Base-by-base conservation (phyloP, 2,329 filamentous ascomycete genomes). In the Plenodomus lindquistii region DNA sequence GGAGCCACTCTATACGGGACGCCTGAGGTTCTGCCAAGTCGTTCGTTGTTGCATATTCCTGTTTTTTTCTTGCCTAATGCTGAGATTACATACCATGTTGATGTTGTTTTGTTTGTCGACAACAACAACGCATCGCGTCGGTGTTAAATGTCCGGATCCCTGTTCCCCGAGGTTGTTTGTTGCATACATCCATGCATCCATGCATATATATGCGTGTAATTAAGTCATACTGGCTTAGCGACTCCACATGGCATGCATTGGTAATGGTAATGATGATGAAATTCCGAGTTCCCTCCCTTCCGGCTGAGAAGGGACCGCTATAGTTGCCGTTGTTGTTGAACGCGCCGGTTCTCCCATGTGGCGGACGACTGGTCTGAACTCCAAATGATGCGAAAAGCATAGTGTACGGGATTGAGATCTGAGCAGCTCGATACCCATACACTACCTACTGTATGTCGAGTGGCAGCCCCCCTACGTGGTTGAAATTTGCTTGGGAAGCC, bases 71-170 rank as follows among this genome's bases (percentile, higher is more conserved):
- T n/a, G n/a, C n/a, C 21, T 24, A 18, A 15, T 39, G 42, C 42
- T 39, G n/a, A n/a, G n/a, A n/a, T n/a, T n/a, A n/a, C n/a, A n/a
- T n/a, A n/a, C n/a, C n/a, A n/a, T n/a, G n/a, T n/a, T n/a, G n/a
- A n/a, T 29, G 22, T 22, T 17, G 21, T 31, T 21, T 20, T 43
- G 42, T 44, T 44, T 34, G 34, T 31, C 29, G 20, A 44, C 13
- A 44, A 29, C 42, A 38, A 21, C 19, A 36, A 42, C 17, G 16
- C 39, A 13, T 20, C 40, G 15, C 18, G 18, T 42, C 6, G 11
- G 17, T 19, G 47, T 20, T 37, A 20, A 41, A 46, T 44, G 21
- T 51, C 44, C 44, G 44, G 40, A 50, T 50, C 47, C 47, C 44
- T 27, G 47, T 47, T 51, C 48, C 48, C 21, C 17, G 13, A 37